These are phyloP conservation scores for Fragilaria crotonensis DNA, from an alignment of 108 stramenopile species.

Conservation along the genomic window DNA sequence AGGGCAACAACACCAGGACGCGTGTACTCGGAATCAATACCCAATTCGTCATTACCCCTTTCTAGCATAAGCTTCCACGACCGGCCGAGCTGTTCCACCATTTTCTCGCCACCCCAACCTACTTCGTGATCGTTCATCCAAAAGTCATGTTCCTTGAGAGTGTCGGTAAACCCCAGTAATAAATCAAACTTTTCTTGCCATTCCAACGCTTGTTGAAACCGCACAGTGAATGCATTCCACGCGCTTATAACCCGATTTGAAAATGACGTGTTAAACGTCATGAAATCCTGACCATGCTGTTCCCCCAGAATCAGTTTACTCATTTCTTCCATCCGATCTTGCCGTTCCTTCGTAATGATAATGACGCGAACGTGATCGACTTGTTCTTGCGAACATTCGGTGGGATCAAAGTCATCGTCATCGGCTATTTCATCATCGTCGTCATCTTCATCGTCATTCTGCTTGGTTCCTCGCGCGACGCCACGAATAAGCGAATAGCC, in stretches of 20 bases:
- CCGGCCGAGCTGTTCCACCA: constrained; percentile 16
- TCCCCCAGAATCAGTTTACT: constrained; percentile 15
- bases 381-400: constrained; percentile 19
- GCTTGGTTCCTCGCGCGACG: not conserved
- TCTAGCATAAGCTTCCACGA: constrained; percentile 19
- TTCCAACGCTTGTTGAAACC: not conserved
- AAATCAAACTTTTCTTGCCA: constrained; percentile 18
- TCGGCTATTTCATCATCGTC: constrained; percentile 10
- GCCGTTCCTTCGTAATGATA: constrained; percentile 16
- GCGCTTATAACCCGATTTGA: constrained; percentile 11
- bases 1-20: constrained; percentile 16
- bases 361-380: constrained; percentile 20
- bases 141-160: constrained; percentile 8
- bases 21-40: constrained; percentile 21
- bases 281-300: constrained; percentile 11
- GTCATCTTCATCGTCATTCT: constrained; percentile 14
- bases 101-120: constrained; percentile 10
- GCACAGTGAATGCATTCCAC: not conserved
- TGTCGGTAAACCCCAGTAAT: constrained; percentile 22
- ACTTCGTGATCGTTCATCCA: constrained; percentile 30
- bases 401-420: not conserved
- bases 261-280: constrained; percentile 26
- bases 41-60: constrained; percentile 10
- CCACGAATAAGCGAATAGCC: constrained; percentile 7
- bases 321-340: constrained; percentile 14